Conservation (phyloP, 495 filamentous ascomycete genomes). For the Penicillium subrubescens region DNA sequence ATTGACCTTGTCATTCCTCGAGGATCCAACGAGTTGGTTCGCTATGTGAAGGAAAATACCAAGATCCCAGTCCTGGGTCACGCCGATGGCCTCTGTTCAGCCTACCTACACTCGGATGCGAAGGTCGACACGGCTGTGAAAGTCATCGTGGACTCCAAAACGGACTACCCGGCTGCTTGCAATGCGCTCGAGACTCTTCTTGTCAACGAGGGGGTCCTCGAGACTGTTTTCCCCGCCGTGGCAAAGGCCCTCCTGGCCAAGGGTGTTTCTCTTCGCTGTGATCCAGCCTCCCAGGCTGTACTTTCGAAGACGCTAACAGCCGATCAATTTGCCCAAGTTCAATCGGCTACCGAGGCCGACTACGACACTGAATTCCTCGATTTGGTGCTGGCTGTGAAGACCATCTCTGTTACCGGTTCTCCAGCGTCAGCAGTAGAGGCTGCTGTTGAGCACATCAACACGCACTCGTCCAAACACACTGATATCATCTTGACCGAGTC, state of each 20-base stretch:
- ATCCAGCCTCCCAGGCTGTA: slow-evolving; percentile 62
- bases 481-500: slow-evolving; percentile 83
- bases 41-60: slow-evolving; percentile 84
- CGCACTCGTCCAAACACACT: slow-evolving; percentile 91
- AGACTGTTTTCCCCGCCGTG: slow-evolving; percentile 67
- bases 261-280: slow-evolving; percentile 85
- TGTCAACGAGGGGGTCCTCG: slow-evolving; percentile 72
- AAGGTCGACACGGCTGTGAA: slow-evolving; percentile 69
- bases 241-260: slow-evolving; percentile 70
- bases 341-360: slow-evolving; percentile 67
- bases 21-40: slow-evolving; percentile 90
- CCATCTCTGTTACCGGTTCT: slow-evolving; percentile 51
- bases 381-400: slow-evolving; percentile 82
- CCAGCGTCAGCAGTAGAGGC: slow-evolving; percentile 52
- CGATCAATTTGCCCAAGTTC: slow-evolving; percentile 49
- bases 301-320: slow-evolving; percentile 46
- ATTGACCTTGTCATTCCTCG: slow-evolving; percentile 96
- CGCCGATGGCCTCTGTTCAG: slow-evolving; percentile 89
- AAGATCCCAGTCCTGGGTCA: slow-evolving; percentile 96
- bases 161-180: slow-evolving; percentile 93
- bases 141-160: slow-evolving; percentile 89
- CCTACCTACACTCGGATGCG: slow-evolving; percentile 84
- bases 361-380: slow-evolving; percentile 89
- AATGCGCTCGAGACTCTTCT: slow-evolving; percentile 90
- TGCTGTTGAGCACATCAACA: slow-evolving; percentile 87